Percentiles rank a stretch among this genome's conserved stretches.
phyloP scores from a whole-genome alignment of 2,329 filamentous ascomycete species.

The Colletotrichum sp. region DNA sequence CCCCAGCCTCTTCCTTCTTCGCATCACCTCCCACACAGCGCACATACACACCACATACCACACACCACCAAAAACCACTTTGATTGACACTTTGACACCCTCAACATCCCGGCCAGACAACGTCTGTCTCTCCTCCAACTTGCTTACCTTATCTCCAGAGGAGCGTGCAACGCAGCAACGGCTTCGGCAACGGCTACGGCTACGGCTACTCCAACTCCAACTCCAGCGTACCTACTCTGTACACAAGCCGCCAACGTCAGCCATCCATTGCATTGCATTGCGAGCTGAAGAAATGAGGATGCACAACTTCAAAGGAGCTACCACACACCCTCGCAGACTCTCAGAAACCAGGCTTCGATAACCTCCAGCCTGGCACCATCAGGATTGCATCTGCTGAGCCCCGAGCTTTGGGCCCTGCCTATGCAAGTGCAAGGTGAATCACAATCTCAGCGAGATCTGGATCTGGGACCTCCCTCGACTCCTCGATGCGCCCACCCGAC shows the following conservation, averaged over 20 bases:
- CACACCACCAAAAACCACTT: not conserved
- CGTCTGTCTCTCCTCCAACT: not conserved
- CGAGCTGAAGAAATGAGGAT: not conserved
- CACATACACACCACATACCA: not conserved
- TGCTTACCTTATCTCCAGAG: not conserved
- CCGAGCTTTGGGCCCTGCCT: not conserved
- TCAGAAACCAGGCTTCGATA: not conserved
- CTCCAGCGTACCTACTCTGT: not conserved
- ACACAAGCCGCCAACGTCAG: not conserved
- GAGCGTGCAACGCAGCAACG: not conserved
- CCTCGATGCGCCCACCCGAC: not conserved
- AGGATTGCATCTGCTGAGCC: not conserved
- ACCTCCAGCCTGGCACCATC: not conserved
- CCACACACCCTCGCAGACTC: not conserved
- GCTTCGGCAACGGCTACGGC: not conserved
- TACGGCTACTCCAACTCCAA: no score
- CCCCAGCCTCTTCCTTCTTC: not conserved
- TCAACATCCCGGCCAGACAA: not conserved
- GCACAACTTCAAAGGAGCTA: not conserved
- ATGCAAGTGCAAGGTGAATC: constrained; percentile 4
- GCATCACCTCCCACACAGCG: not conserved
- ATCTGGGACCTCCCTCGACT: not conserved
- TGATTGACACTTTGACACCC: not conserved
- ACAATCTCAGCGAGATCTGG: not conserved
- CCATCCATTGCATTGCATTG: not conserved